These are phyloP conservation scores for Protomyces lactucae-debilis DNA, from an alignment of 1,139 yeast genomes.

Conservation along the genomic window DNA sequence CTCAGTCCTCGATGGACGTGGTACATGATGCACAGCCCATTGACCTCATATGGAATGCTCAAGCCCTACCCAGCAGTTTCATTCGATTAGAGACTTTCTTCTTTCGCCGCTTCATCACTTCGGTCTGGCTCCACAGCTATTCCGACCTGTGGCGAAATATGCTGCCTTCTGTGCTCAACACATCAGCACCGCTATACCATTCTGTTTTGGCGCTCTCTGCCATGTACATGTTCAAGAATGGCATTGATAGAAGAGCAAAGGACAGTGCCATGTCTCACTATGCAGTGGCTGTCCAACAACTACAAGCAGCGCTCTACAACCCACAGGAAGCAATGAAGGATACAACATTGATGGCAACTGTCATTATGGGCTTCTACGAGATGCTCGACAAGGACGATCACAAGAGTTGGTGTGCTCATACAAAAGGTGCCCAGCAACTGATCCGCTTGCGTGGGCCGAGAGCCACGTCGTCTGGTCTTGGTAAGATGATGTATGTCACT, in stretches of 20 bases:
- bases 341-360: constrained; percentile 23
- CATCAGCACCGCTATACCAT: constrained; percentile 27
- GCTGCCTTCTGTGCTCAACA: constrained; percentile 5
- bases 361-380: constrained; percentile 22
- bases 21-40: not conserved
- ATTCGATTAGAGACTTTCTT: constrained; percentile 12
- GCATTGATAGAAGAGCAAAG: not conserved
- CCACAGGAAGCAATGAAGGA: constrained; percentile 7
- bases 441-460: constrained; percentile 10
- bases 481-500: constrained; percentile 12
- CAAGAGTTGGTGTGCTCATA: constrained; percentile 14
- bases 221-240: constrained; percentile 23
- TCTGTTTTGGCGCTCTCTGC: constrained; percentile 31
- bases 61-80: not conserved
- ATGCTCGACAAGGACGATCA: constrained; percentile 18
- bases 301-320: constrained; percentile 9
- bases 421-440: constrained; percentile 17
- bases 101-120: constrained; percentile 12
- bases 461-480: not conserved
- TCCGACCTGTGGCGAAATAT: constrained; percentile 7
- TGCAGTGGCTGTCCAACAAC: constrained; percentile 4
- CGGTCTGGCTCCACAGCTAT: constrained; percentile 18
- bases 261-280: constrained; percentile 13
- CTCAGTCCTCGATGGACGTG: too few species aligned
- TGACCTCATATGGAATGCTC: not conserved